Evolutionary conservation across 768 basidiomycete species (phyloP), one percentile per base, ranked within the genome.

Genomic region (Tulasnella sp.): DNA sequence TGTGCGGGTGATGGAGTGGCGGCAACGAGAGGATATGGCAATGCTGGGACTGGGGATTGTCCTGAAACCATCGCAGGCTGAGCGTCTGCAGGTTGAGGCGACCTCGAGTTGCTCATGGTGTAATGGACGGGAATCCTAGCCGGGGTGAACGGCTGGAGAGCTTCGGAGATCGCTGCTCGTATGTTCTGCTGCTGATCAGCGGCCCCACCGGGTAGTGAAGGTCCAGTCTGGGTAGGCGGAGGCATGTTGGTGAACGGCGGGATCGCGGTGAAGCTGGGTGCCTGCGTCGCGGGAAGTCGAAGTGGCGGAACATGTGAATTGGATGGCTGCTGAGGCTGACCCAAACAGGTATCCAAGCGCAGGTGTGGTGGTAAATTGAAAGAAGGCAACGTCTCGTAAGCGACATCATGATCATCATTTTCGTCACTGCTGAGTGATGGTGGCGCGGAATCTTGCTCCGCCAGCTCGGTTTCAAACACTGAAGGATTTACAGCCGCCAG

Each of bases 21-120:
- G 38, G 76, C 76, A 39, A 74, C 39, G 34, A 77, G 56, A 34
- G 76, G 76, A 62, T 58, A 77, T 8, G 76, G 76, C 36, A 77
- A 62, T 24, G 76, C 27, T 9, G 76, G 24, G 21, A 77, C 27
- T 21, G 76, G 76, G 21, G 27, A 27, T 12, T 36, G 39, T 10
- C 62, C 56, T 34, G 40, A 8, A 21, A 24, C 58, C 34, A 31
- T 18, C 16, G 16, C 42, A 62, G 72, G 36, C 24, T n/a, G 38
- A 36, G 9, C 36, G 24, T 34, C 24, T 12, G 38, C 73, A 31
- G n/a, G 2, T 10, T 36, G 19, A 72, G 71, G 31, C 40, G 34
- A 36, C 31, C 73, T 74, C 73, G 73, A 74, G 16, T 27, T n/a
- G 73, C 73, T 74, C 73, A 21, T 74, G 34, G 73, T 74, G 73